Base-by-base conservation (phyloP, 2,329 filamentous ascomycete genomes). In the Xylariaceae sp. region DNA sequence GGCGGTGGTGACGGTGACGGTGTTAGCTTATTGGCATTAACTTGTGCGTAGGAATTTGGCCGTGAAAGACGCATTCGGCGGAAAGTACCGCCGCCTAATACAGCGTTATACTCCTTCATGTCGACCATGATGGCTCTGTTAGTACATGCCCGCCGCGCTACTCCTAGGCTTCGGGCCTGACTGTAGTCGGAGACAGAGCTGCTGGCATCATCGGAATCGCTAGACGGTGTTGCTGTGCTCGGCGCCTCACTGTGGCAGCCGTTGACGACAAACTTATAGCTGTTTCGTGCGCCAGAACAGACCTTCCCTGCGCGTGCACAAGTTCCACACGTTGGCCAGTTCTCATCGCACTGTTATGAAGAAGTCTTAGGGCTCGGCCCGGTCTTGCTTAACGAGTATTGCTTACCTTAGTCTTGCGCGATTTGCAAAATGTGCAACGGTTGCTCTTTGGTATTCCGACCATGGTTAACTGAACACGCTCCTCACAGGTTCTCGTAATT, bases 391-490 rank as follows among this genome's bases (percentile, higher is more conserved):
- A 23, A 16, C 1, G 10, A 10, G 7, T 16, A 21, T 16, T 16
- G 51, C 65, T 61, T 52, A 57, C 67, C 57, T 70, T 70, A 2
- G 68, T 69, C 55, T 69, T 69, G 16, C 68, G 66, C 32, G 64
- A 41, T 40, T 65, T 69, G 57, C 68, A 70, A 40, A 70, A 70
- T 0, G 60, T 65, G 52, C 68, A 69, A n/a, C 68, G 66, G 52
- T 68, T 68, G 44, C 67, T 69, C 57, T 69, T 70, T 7, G 67
- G 68, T 45, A 69, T 67, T 29, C 67, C 67, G 32, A 70, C 68
- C 68, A 69, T 70, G 48, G 7, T 65, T 32, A n/a, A 44, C 16
- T 10, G 32, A 23, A 29, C 14, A 10, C 18, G 21, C 26, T 29
- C 10, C 26, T 10, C 26, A 29, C 26, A 6, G 5, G 10, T 10